A percentile compares a stretch with the other conserved stretches of the same genome.
phyloP scores from a whole-genome alignment of 2,329 filamentous ascomycete species.

The Apiospora kogelbergensis region DNA sequence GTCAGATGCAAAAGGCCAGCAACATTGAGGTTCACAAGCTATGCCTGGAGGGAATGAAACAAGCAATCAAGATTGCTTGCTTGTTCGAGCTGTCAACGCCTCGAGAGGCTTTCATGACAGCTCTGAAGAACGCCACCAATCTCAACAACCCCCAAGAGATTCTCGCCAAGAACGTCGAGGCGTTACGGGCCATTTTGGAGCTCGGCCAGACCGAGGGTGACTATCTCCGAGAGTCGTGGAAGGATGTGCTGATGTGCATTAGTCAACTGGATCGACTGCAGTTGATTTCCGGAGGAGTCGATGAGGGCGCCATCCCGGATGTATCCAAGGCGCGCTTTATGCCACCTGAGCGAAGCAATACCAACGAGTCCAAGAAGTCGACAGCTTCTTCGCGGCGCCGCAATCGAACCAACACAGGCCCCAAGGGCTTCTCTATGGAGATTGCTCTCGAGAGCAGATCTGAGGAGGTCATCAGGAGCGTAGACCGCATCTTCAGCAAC shows the following conservation, averaged over 20 bases:
- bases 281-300: constrained; percentile 89
- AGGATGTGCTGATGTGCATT: constrained; percentile 91
- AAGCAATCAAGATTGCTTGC: constrained; percentile 91
- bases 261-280: constrained; percentile 95
- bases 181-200: constrained; percentile 86
- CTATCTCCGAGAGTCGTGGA: constrained; percentile 85
- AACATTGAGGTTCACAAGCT: constrained; percentile 89
- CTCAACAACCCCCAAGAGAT: constrained; percentile 95
- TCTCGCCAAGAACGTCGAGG: constrained; percentile 93
- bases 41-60: constrained; percentile 92
- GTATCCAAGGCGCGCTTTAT: constrained; percentile 80
- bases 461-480: constrained; percentile 86
- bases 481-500: constrained; percentile 95
- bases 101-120: constrained; percentile 90
- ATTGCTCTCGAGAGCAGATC: constrained; percentile 91
- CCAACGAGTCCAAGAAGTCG: constrained; percentile 63
- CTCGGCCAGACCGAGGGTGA: constrained; percentile 93
- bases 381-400: constrained; percentile 57
- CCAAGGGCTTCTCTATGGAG: constrained; percentile 69
- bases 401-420: constrained; percentile 55
- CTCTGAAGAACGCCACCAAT: constrained; percentile 90
- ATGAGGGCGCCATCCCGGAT: constrained; percentile 89
- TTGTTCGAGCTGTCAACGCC: constrained; percentile 92
- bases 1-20: constrained; percentile 88
- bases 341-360: constrained; percentile 55